Conservation (phyloP, 352 stramenopile genomes). For the Phytopythium vexans region DNA sequence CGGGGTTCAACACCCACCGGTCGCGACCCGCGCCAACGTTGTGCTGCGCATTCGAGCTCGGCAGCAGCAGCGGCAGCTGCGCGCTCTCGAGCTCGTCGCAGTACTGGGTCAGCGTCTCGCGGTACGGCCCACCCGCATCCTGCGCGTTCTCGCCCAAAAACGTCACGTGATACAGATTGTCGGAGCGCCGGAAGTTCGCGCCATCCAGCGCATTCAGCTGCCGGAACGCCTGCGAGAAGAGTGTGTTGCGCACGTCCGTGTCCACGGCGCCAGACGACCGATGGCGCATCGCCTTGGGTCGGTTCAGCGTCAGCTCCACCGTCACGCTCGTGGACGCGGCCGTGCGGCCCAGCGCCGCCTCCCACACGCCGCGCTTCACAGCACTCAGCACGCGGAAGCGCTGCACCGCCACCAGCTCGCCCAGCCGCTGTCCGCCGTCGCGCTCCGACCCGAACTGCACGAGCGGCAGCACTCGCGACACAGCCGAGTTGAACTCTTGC, state of each 20-base stretch:
- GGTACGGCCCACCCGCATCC: constrained; percentile 84
- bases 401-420: constrained; percentile 38
- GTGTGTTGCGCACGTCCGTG: constrained; percentile 50
- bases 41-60: constrained; percentile 85
- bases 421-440: constrained; percentile 14
- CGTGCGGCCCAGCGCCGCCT: constrained; percentile 59
- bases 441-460: constrained; percentile 27
- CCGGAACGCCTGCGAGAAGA: constrained; percentile 86
- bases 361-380: constrained; percentile 74
- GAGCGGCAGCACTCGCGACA: constrained; percentile 61
- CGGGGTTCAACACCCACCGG: constrained; percentile 89
- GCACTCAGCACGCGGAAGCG: constrained; percentile 64
- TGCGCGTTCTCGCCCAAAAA: constrained; percentile 87
- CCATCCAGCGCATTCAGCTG: constrained; percentile 67
- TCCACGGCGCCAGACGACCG: constrained; percentile 56
- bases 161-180: constrained; percentile 80
- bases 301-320: constrained; percentile 78
- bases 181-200: constrained; percentile 56
- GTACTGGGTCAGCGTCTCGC: constrained; percentile 84
- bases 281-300: constrained; percentile 81
- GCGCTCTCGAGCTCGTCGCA: constrained; percentile 74
- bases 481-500: constrained; percentile 64
- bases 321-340: constrained; percentile 26
- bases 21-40: constrained; percentile 87
- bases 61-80: constrained; percentile 87